Base-by-base conservation (phyloP, 1,139 yeast species). In the Protomyces macrosporus region DNA sequence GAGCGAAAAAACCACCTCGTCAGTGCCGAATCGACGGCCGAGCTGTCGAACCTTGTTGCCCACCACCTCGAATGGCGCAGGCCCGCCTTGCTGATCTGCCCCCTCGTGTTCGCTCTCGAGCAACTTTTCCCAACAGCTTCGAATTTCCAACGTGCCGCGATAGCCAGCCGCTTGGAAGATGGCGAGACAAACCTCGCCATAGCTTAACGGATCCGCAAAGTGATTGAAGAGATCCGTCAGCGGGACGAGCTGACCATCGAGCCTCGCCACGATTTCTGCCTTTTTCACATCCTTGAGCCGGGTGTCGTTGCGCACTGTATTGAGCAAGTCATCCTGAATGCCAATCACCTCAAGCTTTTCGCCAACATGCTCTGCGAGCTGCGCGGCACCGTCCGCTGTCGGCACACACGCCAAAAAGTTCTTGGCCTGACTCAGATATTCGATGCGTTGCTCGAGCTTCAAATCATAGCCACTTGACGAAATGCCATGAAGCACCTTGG, bases 321-420 rank as follows among this genome's bases (percentile, higher is more conserved):
- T 75, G 64, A 90, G 76, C 39, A 91, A 75, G 71, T 91, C 98
- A 73, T 90, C 88, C 75, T 93, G 98, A 60, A 93, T 81, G 69
- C 86, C 85, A 3, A 97, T 95, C 53, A 93, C 95, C 60, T 89
- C 95, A 71, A 91, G 83, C 61, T 88, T 81, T 72, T 91, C 97
- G 69, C 85, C 87, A 42, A 91, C 87, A 68, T 82, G 78, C 9
- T 84, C 79, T 1, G 90, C 81, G 65, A 93, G 78, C 70, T 84
- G 86, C 39, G 86, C 83, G 82, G 89, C 86, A 12, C 39, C 39
- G n/a, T 58, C 53, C 16, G n/a, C 16, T 7, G 36, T 50, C 5
- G 62, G 56, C 30, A 58, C 62, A 74, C 96, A 87, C 71, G 88
- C 88, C 73, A 97, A 88, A 77, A 89, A 91, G 2, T 97, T 97